Evolutionary conservation across 371 early-diverging fungal species (phyloP).

Genomic region (Parasitella parasitica): DNA sequence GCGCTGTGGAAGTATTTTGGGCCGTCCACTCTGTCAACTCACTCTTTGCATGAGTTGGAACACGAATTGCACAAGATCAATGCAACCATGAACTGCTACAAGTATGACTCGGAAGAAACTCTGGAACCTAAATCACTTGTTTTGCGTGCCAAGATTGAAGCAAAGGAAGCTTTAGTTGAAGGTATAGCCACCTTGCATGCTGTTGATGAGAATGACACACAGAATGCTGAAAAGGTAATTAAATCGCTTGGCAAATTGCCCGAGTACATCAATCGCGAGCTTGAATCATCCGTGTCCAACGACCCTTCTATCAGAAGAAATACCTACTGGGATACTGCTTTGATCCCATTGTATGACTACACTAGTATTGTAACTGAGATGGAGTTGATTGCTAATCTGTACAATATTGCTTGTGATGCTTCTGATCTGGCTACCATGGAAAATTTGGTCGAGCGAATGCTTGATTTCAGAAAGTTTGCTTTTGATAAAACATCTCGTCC

Average conservation of each 20-base stretch:
- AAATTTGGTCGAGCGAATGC: slow-evolving; percentile 12
- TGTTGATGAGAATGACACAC: slow-evolving; percentile 58
- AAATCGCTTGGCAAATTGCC: slow-evolving; percentile 59
- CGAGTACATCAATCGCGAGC: slow-evolving; percentile 33
- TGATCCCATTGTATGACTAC: slow-evolving; percentile 56
- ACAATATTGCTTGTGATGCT: slow-evolving; percentile 14
- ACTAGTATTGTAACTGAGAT: slow-evolving; percentile 55
- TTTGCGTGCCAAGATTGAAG: slow-evolving; percentile 39
- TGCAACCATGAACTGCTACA: slow-evolving; percentile 31
- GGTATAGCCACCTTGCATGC: slow-evolving; percentile 74
- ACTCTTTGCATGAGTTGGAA: slow-evolving; percentile 50
- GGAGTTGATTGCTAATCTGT: slow-evolving; percentile 50
- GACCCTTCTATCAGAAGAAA: slow-evolving; percentile 1
- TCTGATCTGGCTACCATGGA: slow-evolving; percentile 4
- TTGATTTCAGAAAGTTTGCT: slow-evolving; percentile 41
- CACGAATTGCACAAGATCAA: slow-evolving; percentile 38
- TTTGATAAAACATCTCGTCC: slow-evolving; percentile 60
- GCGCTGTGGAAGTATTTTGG: slow-evolving; percentile 63
- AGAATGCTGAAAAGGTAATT: slow-evolving; percentile 47
- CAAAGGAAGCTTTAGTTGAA: slow-evolving; percentile 69
- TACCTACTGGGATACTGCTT: slow-evolving; percentile 43
- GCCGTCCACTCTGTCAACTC: slow-evolving; percentile 56
- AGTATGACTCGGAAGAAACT: slow-evolving; percentile 24
- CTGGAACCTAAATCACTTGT: slow-evolving; percentile 28
- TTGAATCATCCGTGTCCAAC: slow-evolving; percentile 11